Percentiles rank a stretch among this genome's conserved stretches.
Evolutionary conservation across 1,284 basidiomycete genomes (phyloP).

Genomic region (Papiliotrema laurentii): DNA sequence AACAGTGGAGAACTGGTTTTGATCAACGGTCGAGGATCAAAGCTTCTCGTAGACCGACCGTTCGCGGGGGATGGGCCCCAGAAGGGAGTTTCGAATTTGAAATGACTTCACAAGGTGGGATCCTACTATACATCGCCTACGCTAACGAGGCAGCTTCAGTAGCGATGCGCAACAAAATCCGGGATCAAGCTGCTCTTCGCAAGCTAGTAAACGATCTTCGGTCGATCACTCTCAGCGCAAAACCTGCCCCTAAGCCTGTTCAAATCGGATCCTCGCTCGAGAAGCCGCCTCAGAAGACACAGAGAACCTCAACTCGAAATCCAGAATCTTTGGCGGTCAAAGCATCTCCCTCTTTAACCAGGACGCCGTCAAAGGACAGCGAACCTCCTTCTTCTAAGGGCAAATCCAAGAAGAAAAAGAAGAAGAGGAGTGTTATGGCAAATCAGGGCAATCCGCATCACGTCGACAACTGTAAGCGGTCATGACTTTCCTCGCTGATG

Average conservation of each 20-base stretch:
- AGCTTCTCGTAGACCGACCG: conserved; percentile 20
- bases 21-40: conserved; percentile 18
- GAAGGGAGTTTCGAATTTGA: conserved; percentile 48
- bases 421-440: conserved; percentile 76
- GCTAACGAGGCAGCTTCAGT: conserved; percentile 17
- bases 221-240: conserved; percentile 27
- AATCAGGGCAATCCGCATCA: conserved; percentile 88
- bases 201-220: conserved; percentile 36
- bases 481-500: not conserved
- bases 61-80: conserved; percentile 41
- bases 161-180: conserved; percentile 14
- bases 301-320: conserved; percentile 6
- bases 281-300: conserved; percentile 9
- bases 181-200: conserved; percentile 27
- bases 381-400: not conserved
- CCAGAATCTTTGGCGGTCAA: not conserved
- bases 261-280: conserved; percentile 1
- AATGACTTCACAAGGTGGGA: conserved; percentile 3
- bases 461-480: conserved; percentile 60
- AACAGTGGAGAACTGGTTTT: conserved; percentile 25
- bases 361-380: conserved; percentile 2
- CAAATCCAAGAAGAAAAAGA: conserved; percentile 63
- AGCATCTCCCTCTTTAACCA: conserved; percentile 3
- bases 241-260: conserved; percentile 12
- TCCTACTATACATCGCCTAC: not conserved